Evolutionary conservation across 139 green algal species (phyloP).

Genomic region (Yamagishiella unicocca): DNA sequence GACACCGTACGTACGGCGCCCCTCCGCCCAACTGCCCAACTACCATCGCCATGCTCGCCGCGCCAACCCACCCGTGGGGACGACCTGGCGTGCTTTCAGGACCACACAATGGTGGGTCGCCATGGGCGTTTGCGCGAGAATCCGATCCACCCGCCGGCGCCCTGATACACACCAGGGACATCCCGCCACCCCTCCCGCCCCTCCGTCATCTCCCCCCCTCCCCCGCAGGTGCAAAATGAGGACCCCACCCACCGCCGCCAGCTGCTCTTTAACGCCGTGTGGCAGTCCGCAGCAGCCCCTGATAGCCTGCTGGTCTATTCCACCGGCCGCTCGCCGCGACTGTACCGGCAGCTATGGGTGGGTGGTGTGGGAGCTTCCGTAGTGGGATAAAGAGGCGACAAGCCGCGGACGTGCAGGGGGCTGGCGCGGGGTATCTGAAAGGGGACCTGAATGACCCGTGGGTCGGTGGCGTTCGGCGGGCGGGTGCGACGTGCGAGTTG

Average conservation of each 20-base stretch:
- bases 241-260: constrained; percentile 77
- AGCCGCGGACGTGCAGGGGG: too few species aligned
- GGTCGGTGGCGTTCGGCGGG: too few species aligned
- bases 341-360: constrained; percentile 83
- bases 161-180: too few species aligned
- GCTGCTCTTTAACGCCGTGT: constrained; percentile 83
- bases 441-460: too few species aligned
- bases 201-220: neutral
- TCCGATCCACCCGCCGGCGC: neutral
- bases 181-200: neutral
- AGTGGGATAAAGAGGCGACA: too few species aligned
- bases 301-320: constrained; percentile 89
- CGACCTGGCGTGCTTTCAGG: neutral
- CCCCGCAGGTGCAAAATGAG: constrained; percentile 83
- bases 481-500: too few species aligned
- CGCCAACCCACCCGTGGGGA: too few species aligned
- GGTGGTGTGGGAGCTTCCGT: constrained; percentile 49
- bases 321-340: constrained; percentile 86
- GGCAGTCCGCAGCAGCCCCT: constrained; percentile 53
- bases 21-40: neutral
- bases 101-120: constrained; percentile 33
- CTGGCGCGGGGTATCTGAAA: too few species aligned
- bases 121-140: too few species aligned
- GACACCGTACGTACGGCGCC: too few species aligned
- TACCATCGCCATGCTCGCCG: too few species aligned